Base-by-base conservation (phyloP, 2,329 filamentous ascomycete genomes). In the Graphilbum ipis-grandicollis region DNA sequence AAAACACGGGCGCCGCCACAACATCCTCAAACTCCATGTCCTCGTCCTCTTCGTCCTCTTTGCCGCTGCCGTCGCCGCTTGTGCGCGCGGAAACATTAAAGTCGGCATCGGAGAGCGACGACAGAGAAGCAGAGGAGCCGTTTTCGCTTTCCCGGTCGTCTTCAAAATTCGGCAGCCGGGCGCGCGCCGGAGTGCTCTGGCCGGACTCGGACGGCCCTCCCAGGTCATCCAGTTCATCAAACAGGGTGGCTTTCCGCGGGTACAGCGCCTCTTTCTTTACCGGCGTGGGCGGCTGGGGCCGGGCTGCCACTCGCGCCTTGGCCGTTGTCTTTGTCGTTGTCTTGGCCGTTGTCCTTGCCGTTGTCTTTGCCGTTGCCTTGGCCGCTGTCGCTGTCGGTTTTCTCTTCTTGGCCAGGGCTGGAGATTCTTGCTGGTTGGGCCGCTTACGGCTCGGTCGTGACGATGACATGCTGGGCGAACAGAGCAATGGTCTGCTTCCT, bases 391-490 rank as follows among this genome's bases (percentile, higher is more conserved):
- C 18, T 50, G 40, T n/a, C 43, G 38, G 47, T 44, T 31, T 50
- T 17, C 48, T 47, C 26, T 45, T 40, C 32, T 54, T 48, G 23
- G 52, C 48, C 21, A 57, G 53, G 2, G 58, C 54, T 0, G 65
- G 57, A 2, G 70, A 53, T 15, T 50, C 34, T 9, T 47, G 68
- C 41, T 17, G 23, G 32, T 65, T 68, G 45, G 72, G 48, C 42
- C 75, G 68, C 57, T 84, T 85, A 46, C 75, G 72, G 34, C 75
- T 65, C 14, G 81, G 63, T 44, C 69, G 59, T 19, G 79, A 77
- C 48, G 79, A 75, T 78, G 32, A 22, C 41, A 43, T 43, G n/a
- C n/a, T 40, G 29, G 3, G 21, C 13, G 32, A 2, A n/a, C n/a
- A n/a, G n/a, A n/a, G n/a, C n/a, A n/a, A n/a, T n/a, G n/a, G n/a